Evolutionary conservation across 345 rosid species (phyloP).

Genomic region (Lenwebbia sp.): DNA sequence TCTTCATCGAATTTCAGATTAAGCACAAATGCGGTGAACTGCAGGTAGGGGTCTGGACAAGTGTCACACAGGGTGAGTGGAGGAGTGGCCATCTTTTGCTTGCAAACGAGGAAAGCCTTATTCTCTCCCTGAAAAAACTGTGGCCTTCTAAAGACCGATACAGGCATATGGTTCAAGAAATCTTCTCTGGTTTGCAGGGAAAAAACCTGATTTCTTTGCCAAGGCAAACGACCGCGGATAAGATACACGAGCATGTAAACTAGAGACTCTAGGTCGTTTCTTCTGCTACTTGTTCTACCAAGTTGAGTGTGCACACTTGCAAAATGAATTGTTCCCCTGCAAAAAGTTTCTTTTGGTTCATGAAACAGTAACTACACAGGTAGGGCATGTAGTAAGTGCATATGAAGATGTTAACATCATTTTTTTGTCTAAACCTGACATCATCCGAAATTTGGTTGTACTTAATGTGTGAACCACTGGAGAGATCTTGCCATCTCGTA

Average conservation of each 20-base stretch:
- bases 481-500: not conserved
- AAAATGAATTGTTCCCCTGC: not conserved
- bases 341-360: not conserved
- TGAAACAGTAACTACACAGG: not conserved
- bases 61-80: not conserved
- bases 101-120: not conserved
- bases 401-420: not conserved
- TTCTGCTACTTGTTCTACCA: slow-evolving; percentile 1
- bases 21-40: not conserved
- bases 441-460: not conserved
- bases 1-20: slow-evolving; percentile 5
- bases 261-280: too few species aligned
- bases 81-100: slow-evolving; percentile 1
- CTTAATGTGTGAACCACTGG: not conserved
- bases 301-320: slow-evolving; percentile 4
- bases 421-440: not conserved
- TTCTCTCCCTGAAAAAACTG: not conserved
- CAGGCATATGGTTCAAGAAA: not conserved
- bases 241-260: not conserved
- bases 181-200: not conserved
- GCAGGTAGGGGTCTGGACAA: not conserved
- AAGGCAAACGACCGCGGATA: not conserved
- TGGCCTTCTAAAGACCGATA: not conserved
- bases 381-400: not conserved
- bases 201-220: slow-evolving; percentile 2